Evolutionary conservation across 805 yeast species (phyloP), one percentile per base, ranked within the genome.

Genomic region (Myxozyma neglecta): DNA sequence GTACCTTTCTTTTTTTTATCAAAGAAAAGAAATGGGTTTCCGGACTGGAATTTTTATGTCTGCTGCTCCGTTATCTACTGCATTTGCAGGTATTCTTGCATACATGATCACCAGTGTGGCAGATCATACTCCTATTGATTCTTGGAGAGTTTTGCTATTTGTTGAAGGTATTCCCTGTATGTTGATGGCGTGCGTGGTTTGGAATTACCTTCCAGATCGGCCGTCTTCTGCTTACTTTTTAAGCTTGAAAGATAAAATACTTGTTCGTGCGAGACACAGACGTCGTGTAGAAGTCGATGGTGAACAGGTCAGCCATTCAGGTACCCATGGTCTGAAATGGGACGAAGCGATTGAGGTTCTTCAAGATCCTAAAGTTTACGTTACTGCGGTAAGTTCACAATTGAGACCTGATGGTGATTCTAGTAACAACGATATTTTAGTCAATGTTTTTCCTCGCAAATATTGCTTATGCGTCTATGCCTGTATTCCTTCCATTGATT

Each of bases 181-280:
- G 36, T 77, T 83, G 8, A 80, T 81, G 53, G 71, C 74, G 14
- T 10, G 62, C 29, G 50, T 67, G 10, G 71, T 77, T 71, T 65
- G 68, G 59, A 61, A 69, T 57, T 71, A 74, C 60, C 47, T 77
- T 56, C 64, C 77, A 53, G 66, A 72, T 69, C 55, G 73, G 68
- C 82, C 81, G 13, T 76, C 73, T 60, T 76, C 76, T 71, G 88
- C 87, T 29, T 71, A 73, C 35, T 83, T 82, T 63, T 72, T 64
- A 39, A 35, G 40, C 42, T 32, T 64, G 46, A 64, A 64, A 60
- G 67, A 64, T 39, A 64, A 64, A 55, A 61, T 64, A 48, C 42
- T 64, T 11, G 67, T 64, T 35, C 59, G 67, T n/a, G 53, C 65
- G 13, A 39, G 67, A 10, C 63, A 64, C 43, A 42, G 67, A 29